Percentiles rank a stretch among this genome's conserved stretches.
These are phyloP conservation scores for Thelonectria rubi DNA, from an alignment of 2,329 filamentous ascomycete genomes.

Conservation along the genomic window DNA sequence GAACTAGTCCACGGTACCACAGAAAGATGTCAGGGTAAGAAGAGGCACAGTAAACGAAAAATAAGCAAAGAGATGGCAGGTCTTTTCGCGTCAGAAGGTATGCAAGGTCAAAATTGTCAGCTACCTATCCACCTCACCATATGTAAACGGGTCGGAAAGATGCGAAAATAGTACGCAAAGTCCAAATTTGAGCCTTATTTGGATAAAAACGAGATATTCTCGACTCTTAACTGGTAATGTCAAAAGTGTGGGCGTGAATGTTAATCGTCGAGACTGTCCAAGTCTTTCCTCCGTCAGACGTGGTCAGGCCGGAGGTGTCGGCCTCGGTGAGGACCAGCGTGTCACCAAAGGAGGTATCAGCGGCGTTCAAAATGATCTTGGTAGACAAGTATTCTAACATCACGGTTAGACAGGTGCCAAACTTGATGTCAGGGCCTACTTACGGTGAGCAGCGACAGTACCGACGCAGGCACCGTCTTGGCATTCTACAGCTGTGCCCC, in stretches of 20 bases:
- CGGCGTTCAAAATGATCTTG: constrained; percentile 22
- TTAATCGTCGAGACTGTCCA: constrained; percentile 27
- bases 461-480: constrained; percentile 31
- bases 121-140: no score
- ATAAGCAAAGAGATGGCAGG: no score
- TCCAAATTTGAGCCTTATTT: no score
- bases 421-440: not conserved
- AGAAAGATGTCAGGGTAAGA: no score
- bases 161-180: no score
- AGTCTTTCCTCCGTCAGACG: constrained; percentile 30
- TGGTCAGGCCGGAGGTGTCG: constrained; percentile 24
- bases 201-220: no score
- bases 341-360: constrained; percentile 17
- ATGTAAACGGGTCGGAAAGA: no score
- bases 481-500: constrained; percentile 33
- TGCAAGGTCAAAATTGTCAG: no score
- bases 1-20: no score
- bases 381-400: constrained; percentile 27
- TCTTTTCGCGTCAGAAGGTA: no score
- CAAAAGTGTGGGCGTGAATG: constrained; percentile 28
- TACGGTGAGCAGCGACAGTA: constrained; percentile 21
- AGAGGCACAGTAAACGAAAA: no score
- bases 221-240: constrained; percentile 12
- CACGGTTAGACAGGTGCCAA: not conserved
- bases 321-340: constrained; percentile 27